Evolutionary conservation across 2,329 filamentous ascomycete species (phyloP).

Genomic region (Penicillium nordicum): DNA sequence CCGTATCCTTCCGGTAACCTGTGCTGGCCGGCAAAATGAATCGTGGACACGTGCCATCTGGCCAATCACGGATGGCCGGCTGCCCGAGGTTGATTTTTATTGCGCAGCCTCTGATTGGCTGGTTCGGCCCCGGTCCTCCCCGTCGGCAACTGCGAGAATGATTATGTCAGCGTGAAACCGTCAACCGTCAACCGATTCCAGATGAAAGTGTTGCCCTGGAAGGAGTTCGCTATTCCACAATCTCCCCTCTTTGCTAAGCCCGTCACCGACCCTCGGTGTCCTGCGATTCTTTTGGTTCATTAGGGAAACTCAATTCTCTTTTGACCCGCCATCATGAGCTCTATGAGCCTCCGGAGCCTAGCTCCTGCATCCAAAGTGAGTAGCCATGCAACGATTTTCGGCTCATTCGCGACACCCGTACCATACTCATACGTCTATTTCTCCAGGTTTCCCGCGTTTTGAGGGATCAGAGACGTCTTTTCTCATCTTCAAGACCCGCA

Average conservation of each 20-base stretch:
- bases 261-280: constrained; percentile 22
- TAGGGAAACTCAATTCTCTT: constrained; percentile 26
- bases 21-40: constrained; percentile 26
- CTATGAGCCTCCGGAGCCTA: constrained; percentile 49
- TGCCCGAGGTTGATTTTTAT: constrained; percentile 39
- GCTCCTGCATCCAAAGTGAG: constrained; percentile 49
- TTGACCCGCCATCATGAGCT: constrained; percentile 47
- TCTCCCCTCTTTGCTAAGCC: constrained; percentile 18
- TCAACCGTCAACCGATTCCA: constrained; percentile 18
- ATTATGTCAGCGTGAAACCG: constrained; percentile 34
- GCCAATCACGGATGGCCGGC: constrained; percentile 32
- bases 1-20: constrained; percentile 21
- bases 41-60: constrained; percentile 29
- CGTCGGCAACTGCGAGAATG: constrained; percentile 33
- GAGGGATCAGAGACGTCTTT: constrained; percentile 67
- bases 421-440: constrained; percentile 23
- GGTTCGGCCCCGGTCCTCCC: constrained; percentile 27
- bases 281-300: constrained; percentile 23
- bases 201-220: constrained; percentile 16
- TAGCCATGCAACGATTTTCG: constrained; percentile 25
- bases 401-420: constrained; percentile 11
- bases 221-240: constrained; percentile 23
- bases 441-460: constrained; percentile 62
- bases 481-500: constrained; percentile 80
- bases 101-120: constrained; percentile 33